A percentile compares a stretch with the other conserved stretches of the same genome.
Conservation (phyloP, 2,329 filamentous ascomycete genomes). For the Paradendryphiella salina region DNA sequence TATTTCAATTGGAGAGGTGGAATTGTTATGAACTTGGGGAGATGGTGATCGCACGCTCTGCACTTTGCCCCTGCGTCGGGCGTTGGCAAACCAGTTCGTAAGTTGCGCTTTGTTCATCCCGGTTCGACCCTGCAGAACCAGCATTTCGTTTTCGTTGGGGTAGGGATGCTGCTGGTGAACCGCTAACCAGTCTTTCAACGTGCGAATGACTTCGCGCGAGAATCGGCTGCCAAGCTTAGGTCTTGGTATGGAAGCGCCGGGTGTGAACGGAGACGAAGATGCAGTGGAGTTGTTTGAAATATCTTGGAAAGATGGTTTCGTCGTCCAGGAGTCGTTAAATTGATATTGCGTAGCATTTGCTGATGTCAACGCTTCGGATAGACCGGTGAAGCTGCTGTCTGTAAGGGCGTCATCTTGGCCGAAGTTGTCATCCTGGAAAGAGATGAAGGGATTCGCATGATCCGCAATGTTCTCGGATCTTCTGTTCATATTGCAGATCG, state of each 20-base stretch:
- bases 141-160: slow-evolving; percentile 27
- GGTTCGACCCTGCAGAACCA: slow-evolving; percentile 22
- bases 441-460: neutral
- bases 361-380: slow-evolving; percentile 8
- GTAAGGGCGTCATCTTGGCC: neutral
- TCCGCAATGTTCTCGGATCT: neutral
- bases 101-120: slow-evolving; percentile 33
- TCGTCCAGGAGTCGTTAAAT: slow-evolving; percentile 10
- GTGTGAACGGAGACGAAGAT: slow-evolving; percentile 14
- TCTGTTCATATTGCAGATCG: neutral
- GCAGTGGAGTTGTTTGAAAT: slow-evolving; percentile 20
- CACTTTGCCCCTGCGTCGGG: slow-evolving; percentile 30
- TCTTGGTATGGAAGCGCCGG: slow-evolving; percentile 11
- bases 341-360: neutral
- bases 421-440: neutral
- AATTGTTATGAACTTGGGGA: slow-evolving; percentile 10
- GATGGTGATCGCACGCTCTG: slow-evolving; percentile 14
- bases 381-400: slow-evolving; percentile 7
- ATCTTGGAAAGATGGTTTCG: neutral
- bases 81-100: slow-evolving; percentile 37
- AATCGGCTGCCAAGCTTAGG: slow-evolving; percentile 30
- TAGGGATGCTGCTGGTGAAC: slow-evolving; percentile 30
- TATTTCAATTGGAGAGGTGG: slow-evolving; percentile 25
- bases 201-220: slow-evolving; percentile 29
- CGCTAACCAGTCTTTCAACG: slow-evolving; percentile 31